Evolutionary conservation across 805 yeast genomes (phyloP).

Genomic region (Candida mattraensis): DNA sequence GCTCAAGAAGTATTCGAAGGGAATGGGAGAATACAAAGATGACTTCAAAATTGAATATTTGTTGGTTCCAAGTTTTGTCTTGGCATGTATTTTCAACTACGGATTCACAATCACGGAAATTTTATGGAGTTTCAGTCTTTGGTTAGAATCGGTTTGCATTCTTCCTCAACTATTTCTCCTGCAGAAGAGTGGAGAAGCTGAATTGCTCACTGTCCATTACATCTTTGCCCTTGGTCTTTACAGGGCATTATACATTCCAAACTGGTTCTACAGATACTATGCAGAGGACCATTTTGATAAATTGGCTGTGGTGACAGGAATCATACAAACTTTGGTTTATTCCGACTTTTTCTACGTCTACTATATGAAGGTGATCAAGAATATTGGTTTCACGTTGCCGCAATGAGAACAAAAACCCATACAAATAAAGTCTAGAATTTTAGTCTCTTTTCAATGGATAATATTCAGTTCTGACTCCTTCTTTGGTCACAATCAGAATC

Average conservation of each 20-base stretch:
- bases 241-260: constrained; percentile 87
- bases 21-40: constrained; percentile 61
- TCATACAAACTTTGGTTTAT: constrained; percentile 82
- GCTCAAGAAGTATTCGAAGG: constrained; percentile 61
- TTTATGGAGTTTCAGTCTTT: constrained; percentile 84
- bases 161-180: constrained; percentile 90
- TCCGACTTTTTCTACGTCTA: constrained; percentile 96
- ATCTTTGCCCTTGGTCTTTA: constrained; percentile 91
- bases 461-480: constrained; percentile 82
- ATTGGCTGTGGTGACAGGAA: constrained; percentile 73
- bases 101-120: constrained; percentile 62
- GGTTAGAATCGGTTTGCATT: constrained; percentile 92
- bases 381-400: constrained; percentile 66
- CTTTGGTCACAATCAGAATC: constrained; percentile 86
- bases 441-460: constrained; percentile 88
- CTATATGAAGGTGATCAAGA: constrained; percentile 77
- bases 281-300: constrained; percentile 65
- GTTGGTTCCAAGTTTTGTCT: constrained; percentile 56
- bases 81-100: constrained; percentile 63
- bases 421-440: constrained; percentile 3
- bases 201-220: constrained; percentile 85
- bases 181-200: constrained; percentile 86
- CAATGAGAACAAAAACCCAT: constrained; percentile 16
- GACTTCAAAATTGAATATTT: constrained; percentile 75
- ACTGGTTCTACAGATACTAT: constrained; percentile 88